Evolutionary conservation across 2,329 filamentous ascomycete species (phyloP), one percentile per base, ranked within the genome.

Genomic region (Hypomyces perniciosus): DNA sequence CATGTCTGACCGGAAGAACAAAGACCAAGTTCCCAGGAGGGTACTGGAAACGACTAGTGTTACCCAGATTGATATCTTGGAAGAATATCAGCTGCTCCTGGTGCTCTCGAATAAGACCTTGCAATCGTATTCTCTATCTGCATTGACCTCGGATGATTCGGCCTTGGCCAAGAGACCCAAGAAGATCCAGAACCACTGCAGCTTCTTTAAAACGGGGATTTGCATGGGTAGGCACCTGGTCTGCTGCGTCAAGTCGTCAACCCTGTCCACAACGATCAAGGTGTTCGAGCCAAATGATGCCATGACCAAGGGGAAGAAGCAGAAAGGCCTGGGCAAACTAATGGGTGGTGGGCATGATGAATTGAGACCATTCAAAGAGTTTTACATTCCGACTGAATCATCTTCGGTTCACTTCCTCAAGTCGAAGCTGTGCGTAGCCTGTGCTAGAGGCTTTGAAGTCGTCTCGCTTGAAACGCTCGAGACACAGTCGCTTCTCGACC

Each of bases 241-340:
- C 30, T 97, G 92, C 71, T 95, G 90, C 60, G 93, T 97, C 63
- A 97, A 96, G 74, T 95, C 90, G 38, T 92, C 88, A 13, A 88
- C 91, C 3, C 75, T 97, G 31, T 96, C 90, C 47, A 95, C 90
- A 10, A 97, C 92, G 2, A 96, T 99, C 75, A 97, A 97, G 72
- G 93, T 97, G n/a, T 97, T 90, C 70, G 92, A 99, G 71, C 93
- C 93, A 1, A 96, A 95, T 72, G 93, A 97, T 65, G 87, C 90
- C 55, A 86, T 95, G 78, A 86, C 87, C 49, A 93, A 91, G 73
- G 89, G 88, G 52, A 95, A 93, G 75, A 96, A 95, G 74, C 95
- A 96, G 66, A 93, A 91, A 62, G 92, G 93, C 13, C 85, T 99
- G 54, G 86, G 88, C 59, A 96, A 95, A 73, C 95, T 99, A 84